phyloP scores from a whole-genome alignment of 2,329 filamentous ascomycete species.

The Orbilia blumenaviensis region DNA sequence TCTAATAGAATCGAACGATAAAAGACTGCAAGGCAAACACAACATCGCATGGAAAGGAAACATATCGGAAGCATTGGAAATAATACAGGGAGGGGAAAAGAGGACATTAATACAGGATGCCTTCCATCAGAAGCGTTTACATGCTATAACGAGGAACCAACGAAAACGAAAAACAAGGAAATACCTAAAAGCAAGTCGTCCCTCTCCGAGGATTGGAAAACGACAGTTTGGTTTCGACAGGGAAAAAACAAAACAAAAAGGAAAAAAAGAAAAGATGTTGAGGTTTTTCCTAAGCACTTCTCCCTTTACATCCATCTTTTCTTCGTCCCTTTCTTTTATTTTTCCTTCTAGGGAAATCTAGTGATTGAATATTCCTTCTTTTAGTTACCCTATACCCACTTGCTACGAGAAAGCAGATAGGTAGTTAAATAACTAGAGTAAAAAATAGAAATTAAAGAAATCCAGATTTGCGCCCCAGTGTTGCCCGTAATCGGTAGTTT shows the following conservation, averaged over 20 bases:
- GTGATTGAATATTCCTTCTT: background rate
- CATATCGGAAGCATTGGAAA: constrained; percentile 37
- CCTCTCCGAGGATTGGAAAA: constrained; percentile 54
- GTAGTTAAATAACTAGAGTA: background rate
- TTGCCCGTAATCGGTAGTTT: constrained; percentile 3
- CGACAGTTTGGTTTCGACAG: constrained; percentile 45
- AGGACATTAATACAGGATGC: constrained; percentile 48
- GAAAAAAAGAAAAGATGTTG: constrained; percentile 29
- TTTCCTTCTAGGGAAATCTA: background rate
- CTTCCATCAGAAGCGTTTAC: constrained; percentile 22
- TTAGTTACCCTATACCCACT: background rate
- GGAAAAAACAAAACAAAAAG: background rate
- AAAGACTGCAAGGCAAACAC: constrained; percentile 1
- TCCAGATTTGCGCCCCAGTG: background rate
- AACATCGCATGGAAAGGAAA: constrained; percentile 6
- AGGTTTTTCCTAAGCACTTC: constrained; percentile 21
- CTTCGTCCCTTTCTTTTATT: background rate
- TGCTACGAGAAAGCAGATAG: background rate
- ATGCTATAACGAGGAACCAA: constrained; percentile 6
- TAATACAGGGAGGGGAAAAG: constrained; percentile 35
- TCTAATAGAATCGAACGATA: constrained; percentile 29
- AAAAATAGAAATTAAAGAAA: background rate
- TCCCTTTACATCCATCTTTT: constrained; percentile 13
- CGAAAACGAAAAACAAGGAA: constrained; percentile 52
- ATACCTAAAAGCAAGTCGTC: constrained; percentile 54